Base-by-base conservation (phyloP, 306 rosid genomes). In the Vigna radiata region DNA sequence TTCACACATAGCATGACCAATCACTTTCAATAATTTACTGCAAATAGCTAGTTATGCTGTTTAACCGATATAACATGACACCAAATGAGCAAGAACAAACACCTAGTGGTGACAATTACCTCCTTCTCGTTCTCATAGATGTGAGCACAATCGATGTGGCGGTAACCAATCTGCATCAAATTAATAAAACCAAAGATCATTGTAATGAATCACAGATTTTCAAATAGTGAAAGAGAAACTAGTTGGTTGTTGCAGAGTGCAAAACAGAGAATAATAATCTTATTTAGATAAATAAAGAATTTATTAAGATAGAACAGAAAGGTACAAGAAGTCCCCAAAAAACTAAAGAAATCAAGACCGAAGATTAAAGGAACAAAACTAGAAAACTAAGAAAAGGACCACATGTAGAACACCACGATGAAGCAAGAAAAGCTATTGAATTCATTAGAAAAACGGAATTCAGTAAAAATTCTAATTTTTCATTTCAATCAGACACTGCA, bases 61-160 rank as follows among this genome's bases (percentile, higher is more conserved):
- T 23, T 53, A 68, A 68, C 60, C 8, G 11, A 63, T 25, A 60
- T 25, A 10, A 27, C 62, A 29, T 9, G 14, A 58, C 19, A 54
- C 39, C 52, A 53, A 59, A 55, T 9, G 18, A 55, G 2, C n/a
- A 23, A 11, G 16, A 63, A 53, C 7, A 68, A 31, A 15, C 16
- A 21, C 14, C 3, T 7, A 16, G 44, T 41, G 33, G 15, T 29
- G 36, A 60, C 1, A 63, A 18, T 75, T 90, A 93, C 96, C 94
- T 93, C 98, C 65, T 71, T 79, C 85, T 91, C 97, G 0, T 93
- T 91, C 67, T 68, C 91, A 79, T 93, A 91, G 47, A 84, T 0
- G 74, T 84, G 91, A 91, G 98, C 92, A 77, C 97, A 93, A 80
- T 93, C 97, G 73, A 93, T 88, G 79, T 93, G 97, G 36, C 98